Evolutionary conservation across 1,139 yeast genomes (phyloP), one percentile per base, ranked within the genome.

Genomic region (Hyphopichia burtonii): DNA sequence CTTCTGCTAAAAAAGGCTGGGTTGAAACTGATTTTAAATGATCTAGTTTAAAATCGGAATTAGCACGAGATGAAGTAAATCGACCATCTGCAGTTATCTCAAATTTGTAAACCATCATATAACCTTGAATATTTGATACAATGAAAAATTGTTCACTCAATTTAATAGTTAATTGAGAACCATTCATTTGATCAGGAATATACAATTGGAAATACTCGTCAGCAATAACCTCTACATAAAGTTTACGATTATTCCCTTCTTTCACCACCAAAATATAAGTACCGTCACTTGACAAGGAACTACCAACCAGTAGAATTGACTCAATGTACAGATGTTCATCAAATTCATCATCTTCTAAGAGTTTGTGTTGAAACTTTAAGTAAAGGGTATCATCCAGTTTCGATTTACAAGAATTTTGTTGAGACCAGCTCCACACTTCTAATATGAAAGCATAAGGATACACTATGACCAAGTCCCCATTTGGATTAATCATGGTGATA

Each of bases 351-450:
- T 54, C 49, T 3, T 41, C 41, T 11, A 64, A 37, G 3, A 63
- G 61, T 10, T 43, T 17, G 23, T 17, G 35, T 46, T 3, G 59
- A 38, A 33, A 53, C 3, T 8, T 12, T 9, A 25, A 25, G 11
- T 25, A 12, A 25, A 25, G 28, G 12, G 28, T 25, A 25, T 25
- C 28, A 25, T 25, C 28, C 28, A 25, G 28, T 25, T 25, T 25
- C 3, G 28, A 9, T 25, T 25, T 25, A 5, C n/a, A 25, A 9
- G 28, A 34, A 55, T 35, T 39, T 3, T 59, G 59, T 4, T 69
- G 71, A 2, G 52, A 36, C 82, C 82, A 77, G 47, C 72, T 77
- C 83, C 83, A 80, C 3, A 78, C 58, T 47, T 78, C 80, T 14
- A 78, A 45, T 1, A 58, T 39, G 12, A 53, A 48, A 1, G 54